These are phyloP conservation scores for Botryobasidium botryosum DNA, from an alignment of 768 basidiomycete species.

Conservation along the genomic window DNA sequence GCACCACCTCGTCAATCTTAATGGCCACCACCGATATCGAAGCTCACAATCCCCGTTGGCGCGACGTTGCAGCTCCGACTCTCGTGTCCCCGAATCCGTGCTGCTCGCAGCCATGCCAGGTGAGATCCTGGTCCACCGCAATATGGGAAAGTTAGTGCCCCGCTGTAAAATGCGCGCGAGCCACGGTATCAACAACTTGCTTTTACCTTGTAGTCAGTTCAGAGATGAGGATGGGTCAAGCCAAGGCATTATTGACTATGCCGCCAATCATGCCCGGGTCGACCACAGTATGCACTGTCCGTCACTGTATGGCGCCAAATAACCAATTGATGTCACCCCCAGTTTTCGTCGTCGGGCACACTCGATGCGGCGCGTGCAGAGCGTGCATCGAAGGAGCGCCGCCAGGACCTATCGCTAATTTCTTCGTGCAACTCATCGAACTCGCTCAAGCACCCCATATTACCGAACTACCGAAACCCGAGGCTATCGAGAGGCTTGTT, in stretches of 20 bases:
- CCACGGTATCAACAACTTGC: too few species aligned
- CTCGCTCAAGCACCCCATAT: slow-evolving; percentile 17
- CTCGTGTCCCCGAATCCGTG: slow-evolving; percentile 67
- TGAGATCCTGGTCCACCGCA: slow-evolving; percentile 68
- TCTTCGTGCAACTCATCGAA: slow-evolving; percentile 19
- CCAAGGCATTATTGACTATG: too few species aligned
- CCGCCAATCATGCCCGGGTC: too few species aligned
- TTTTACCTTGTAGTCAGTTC: slow-evolving; percentile 43
- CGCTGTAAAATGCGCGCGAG: too few species aligned
- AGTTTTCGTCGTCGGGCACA: too few species aligned
- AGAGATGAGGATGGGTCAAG: slow-evolving; percentile 54
- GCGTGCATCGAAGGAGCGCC: slow-evolving; percentile 15
- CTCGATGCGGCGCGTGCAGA: slow-evolving; percentile 67
- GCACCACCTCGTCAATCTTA: too few species aligned
- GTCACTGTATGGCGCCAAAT: slow-evolving; percentile 58
- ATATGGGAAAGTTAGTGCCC: slow-evolving; percentile 63
- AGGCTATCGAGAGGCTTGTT: slow-evolving; percentile 9
- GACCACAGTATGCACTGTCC: slow-evolving; percentile 43
- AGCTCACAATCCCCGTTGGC: slow-evolving; percentile 11
- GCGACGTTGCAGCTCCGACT: slow-evolving; percentile 75
- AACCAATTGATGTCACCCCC: too few species aligned
- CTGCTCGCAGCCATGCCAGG: slow-evolving; percentile 52
- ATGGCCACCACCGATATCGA: too few species aligned
- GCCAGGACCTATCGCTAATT: slow-evolving; percentile 14
- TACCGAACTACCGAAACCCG: too few species aligned